Evolutionary conservation across 345 rosid genomes (phyloP), one percentile per base, ranked within the genome.

Genomic region (Aquilaria yunnanensis): DNA sequence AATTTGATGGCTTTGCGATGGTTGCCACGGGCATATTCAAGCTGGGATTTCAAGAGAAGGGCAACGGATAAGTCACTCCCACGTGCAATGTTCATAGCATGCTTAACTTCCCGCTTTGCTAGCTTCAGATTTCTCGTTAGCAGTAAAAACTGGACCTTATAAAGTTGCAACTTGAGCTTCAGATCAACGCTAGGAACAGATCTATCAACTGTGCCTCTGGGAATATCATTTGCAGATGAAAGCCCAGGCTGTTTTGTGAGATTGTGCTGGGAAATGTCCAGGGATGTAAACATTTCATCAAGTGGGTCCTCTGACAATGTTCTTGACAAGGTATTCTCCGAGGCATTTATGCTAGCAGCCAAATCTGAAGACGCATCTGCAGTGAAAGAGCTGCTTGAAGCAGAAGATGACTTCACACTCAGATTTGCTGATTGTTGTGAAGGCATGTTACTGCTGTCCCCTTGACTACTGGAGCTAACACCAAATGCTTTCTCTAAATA

Each of bases 21-120:
- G 76, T 95, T 91, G 23, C 99, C 90, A 75, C 88, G 97, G 74
- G 96, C 88, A 84, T 84, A 85, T 77, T 95, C 99, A 67, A 95
- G 89, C 85, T 95, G 88, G 66, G 99, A 83, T 83, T 91, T 95
- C 83, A 95, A 74, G 61, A 89, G 81, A 59, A 91, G 89, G 74
- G 97, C 97, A 72, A 73, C 72, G 43, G 97, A 80, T 53, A 97
- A 95, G 71, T 91, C 99, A 66, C 85, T 80, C 63, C 88, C 88
- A 32, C 96, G 91, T 61, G 89, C 93, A 71, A 84, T 82, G 76
- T 91, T 91, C 83, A 95, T 85, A 12, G 97, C 93, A 77, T 82
- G 96, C 78, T 95, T 95, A 47, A 95, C 85, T 83, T 95, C 99
- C 31, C 97, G 96, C 81, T 95, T 95, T 1, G 96, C 99, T 69